These are phyloP conservation scores for Gentiana dahurica DNA, from an alignment of 257 asterid genomes.

Conservation along the genomic window DNA sequence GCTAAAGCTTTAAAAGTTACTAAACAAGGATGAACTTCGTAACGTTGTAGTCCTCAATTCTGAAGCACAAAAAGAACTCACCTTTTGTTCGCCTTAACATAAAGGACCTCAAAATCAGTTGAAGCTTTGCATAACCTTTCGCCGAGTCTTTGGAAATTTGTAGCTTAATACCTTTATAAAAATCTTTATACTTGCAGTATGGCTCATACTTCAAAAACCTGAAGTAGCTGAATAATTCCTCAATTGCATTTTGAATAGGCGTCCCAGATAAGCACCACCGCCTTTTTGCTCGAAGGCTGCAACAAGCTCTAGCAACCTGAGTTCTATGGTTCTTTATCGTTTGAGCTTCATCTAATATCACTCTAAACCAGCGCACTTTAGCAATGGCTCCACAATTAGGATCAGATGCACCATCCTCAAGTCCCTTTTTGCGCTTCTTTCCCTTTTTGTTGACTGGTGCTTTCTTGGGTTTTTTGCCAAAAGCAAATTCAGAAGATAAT, in stretches of 20 bases:
- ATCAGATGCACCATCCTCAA: slow-evolving; percentile 49
- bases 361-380: slow-evolving; percentile 91
- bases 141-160: slow-evolving; percentile 60
- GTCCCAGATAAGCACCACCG: slow-evolving; percentile 99
- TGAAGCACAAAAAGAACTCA: slow-evolving; percentile 8
- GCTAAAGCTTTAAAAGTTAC: too few species aligned
- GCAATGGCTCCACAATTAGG: slow-evolving; percentile 70
- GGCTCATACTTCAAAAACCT: slow-evolving; percentile 92
- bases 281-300: slow-evolving; percentile 92
- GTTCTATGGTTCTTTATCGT: slow-evolving; percentile 95
- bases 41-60: not conserved
- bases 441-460: slow-evolving; percentile 41
- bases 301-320: slow-evolving; percentile 97
- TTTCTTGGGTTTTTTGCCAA: slow-evolving; percentile 54
- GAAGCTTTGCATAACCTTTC: slow-evolving; percentile 82
- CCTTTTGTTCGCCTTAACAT: slow-evolving; percentile 99
- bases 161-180: slow-evolving; percentile 51
- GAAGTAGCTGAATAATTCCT: slow-evolving; percentile 93
- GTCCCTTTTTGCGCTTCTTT: slow-evolving; percentile 56
- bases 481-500: slow-evolving; percentile 58
- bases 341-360: slow-evolving; percentile 94
- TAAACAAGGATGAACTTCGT: not conserved
- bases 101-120: slow-evolving; percentile 60
- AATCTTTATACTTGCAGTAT: slow-evolving; percentile 65
- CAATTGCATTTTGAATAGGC: slow-evolving; percentile 91